Conservation (phyloP, 2,329 filamentous ascomycete species). For the Elsinoe necatrix region DNA sequence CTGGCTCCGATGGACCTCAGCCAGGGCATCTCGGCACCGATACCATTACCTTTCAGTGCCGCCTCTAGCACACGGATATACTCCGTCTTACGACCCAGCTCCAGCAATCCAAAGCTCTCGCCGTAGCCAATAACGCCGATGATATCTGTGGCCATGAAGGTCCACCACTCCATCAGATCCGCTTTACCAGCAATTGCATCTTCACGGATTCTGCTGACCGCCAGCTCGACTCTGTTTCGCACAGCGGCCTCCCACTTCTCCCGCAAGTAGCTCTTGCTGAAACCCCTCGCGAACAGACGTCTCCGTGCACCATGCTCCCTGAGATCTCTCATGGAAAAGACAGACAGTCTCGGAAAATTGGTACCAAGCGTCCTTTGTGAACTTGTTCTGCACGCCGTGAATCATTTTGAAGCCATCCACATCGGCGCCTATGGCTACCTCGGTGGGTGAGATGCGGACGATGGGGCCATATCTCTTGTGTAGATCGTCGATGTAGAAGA, state of each 20-base stretch:
- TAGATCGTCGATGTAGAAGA: conserved; percentile 33
- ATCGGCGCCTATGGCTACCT: conserved; percentile 25
- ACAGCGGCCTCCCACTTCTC: conserved; percentile 29
- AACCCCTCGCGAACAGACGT: conserved; percentile 28
- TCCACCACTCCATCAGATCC: conserved; percentile 32
- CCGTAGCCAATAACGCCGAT: conserved; percentile 30
- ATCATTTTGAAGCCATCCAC: conserved; percentile 26
- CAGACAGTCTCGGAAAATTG: conserved; percentile 20
- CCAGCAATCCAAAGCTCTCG: conserved; percentile 31
- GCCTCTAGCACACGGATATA: conserved; percentile 27
- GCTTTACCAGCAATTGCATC: conserved; percentile 24
- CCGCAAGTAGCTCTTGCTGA: conserved; percentile 27
- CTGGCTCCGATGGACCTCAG: conserved; percentile 19
- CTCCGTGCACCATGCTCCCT: conserved; percentile 27
- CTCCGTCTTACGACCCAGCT: conserved; percentile 24
- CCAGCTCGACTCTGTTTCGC: conserved; percentile 24
- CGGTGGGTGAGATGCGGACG: conserved; percentile 29
- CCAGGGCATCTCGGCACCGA: conserved; percentile 25
- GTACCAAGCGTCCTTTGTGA: conserved; percentile 28
- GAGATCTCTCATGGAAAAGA: conserved; percentile 31
- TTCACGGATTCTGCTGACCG: conserved; percentile 26
- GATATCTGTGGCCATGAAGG: conserved; percentile 31
- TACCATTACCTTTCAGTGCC: conserved; percentile 23
- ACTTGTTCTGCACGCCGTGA: conserved; percentile 24
- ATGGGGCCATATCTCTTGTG: conserved; percentile 35